Conservation (phyloP, 495 filamentous ascomycete species). For the Opeltia flavorubescens region DNA sequence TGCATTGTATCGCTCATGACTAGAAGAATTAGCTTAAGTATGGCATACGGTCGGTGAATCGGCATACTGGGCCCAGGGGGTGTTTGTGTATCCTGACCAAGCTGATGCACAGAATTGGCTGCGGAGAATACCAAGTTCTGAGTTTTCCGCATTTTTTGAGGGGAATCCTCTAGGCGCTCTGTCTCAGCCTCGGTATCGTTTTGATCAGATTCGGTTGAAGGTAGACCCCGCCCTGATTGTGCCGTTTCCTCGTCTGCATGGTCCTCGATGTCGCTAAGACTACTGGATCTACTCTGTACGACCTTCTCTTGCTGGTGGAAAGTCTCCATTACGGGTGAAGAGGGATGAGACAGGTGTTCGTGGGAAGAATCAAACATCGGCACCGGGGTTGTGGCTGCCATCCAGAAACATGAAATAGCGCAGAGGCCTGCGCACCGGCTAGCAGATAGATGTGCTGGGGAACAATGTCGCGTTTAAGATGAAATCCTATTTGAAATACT, state of each 20-base stretch:
- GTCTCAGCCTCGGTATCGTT: constrained; percentile 98
- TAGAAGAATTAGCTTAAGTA: background rate
- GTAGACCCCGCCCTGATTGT: constrained; percentile 25
- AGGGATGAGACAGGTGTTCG: background rate
- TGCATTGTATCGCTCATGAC: background rate
- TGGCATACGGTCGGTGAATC: too few relatives aligned
- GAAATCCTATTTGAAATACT: too few relatives aligned
- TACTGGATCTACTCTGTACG: constrained; percentile 45
- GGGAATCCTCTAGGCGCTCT: constrained; percentile 86
- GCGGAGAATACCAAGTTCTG: constrained; percentile 46
- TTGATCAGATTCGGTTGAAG: constrained; percentile 29
- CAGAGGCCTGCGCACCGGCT: too few relatives aligned
- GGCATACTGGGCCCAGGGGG: constrained; percentile 1
- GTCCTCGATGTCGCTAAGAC: constrained; percentile 88
- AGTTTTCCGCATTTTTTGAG: constrained; percentile 49
- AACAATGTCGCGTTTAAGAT: too few relatives aligned
- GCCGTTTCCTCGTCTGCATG: constrained; percentile 43
- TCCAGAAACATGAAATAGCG: background rate
- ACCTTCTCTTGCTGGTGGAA: constrained; percentile 1
- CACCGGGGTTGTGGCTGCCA: background rate
- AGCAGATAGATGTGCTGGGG: too few relatives aligned
- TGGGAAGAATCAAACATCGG: background rate
- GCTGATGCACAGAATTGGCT: constrained; percentile 26
- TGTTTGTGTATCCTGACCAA: constrained; percentile 27
- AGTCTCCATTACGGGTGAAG: background rate